Base-by-base conservation (phyloP, 2,329 filamentous ascomycete species). In the Apiospora arundinis region DNA sequence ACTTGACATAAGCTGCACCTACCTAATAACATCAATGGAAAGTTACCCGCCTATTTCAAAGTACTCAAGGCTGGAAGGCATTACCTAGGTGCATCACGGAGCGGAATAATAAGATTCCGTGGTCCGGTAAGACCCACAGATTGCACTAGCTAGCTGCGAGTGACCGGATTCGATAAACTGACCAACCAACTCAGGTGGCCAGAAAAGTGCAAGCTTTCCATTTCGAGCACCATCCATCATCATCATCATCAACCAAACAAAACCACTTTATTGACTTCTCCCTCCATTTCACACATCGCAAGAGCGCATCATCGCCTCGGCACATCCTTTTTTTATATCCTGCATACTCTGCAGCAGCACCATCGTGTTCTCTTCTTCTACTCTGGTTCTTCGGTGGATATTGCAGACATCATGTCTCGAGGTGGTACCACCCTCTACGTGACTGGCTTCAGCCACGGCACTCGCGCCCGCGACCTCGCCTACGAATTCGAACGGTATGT, bases 401-500 rank as follows among this genome's bases (percentile, higher is more conserved):
- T 40, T 63, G 32, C 56, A 37, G 46, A 56, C 46, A 85, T 74
- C 81, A 97, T 97, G 95, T 97, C 95, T 91, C 94, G 95, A 82
- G 91, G 93, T 83, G 92, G 94, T 78, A 97, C 93, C 73, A 98
- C 95, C 72, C 93, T 98, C 78, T 98, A 98, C 88, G 95, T 98
- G 85, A 97, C 95, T 81, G 96, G 96, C 90, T 99, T 99, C 85
- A 97, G 95, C 90, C 95, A 97, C 86, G 95, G 95, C 84, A 98
- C 95, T 84, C 94, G 96, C 88, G 95, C 96, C 84, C 94, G 96
- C 91, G 95, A 99, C 89, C 93, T 98, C 84, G 95, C 95, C 88
- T 98, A 97, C 93, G 95, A 98, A 90, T 98, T 98, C 93, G 95
- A 98, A 95, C 95, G 95, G 94, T 98, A 97, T 91, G 95, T 97